Percentiles rank a stretch among this genome's conserved stretches.
These are phyloP conservation scores for Suillus tomentosus DNA, from an alignment of 768 basidiomycete species.

Conservation along the genomic window DNA sequence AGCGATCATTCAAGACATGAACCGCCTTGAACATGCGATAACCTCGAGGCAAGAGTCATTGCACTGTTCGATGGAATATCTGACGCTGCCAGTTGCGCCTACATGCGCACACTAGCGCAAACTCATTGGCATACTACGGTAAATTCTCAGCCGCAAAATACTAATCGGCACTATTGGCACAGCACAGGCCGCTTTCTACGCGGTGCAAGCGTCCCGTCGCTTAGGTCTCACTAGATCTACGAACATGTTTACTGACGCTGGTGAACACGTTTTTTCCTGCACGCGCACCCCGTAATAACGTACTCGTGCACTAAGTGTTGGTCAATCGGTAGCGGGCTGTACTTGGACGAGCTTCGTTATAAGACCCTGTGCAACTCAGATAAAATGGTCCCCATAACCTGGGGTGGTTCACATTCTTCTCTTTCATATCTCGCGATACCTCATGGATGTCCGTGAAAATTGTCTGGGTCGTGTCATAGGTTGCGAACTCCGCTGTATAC, in stretches of 20 bases:
- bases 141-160: slow-evolving; percentile 2
- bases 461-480: slow-evolving; percentile 30
- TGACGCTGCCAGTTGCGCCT: neutral
- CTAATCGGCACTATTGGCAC: neutral
- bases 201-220: slow-evolving; percentile 17
- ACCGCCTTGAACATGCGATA: slow-evolving; percentile 26
- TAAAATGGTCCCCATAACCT: slow-evolving; percentile 18
- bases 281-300: slow-evolving; percentile 22
- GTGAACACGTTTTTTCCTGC: slow-evolving; percentile 30
- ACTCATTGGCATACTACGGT: neutral
- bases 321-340: slow-evolving; percentile 24
- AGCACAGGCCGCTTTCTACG: slow-evolving; percentile 11
- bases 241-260: slow-evolving; percentile 14
- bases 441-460: slow-evolving; percentile 16
- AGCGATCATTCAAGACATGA: slow-evolving; percentile 2
- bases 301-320: slow-evolving; percentile 13
- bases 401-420: slow-evolving; percentile 17
- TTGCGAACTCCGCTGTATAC: slow-evolving; percentile 31
- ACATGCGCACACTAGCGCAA: slow-evolving; percentile 10
- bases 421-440: slow-evolving; percentile 21
- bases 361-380: slow-evolving; percentile 18
- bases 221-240: slow-evolving; percentile 14
- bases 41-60: slow-evolving; percentile 28
- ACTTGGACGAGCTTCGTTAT: slow-evolving; percentile 27
- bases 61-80: slow-evolving; percentile 2